Evolutionary conservation across 2,329 filamentous ascomycete genomes (phyloP), one percentile per base, ranked within the genome.

Genomic region (Nakataea oryzae): DNA sequence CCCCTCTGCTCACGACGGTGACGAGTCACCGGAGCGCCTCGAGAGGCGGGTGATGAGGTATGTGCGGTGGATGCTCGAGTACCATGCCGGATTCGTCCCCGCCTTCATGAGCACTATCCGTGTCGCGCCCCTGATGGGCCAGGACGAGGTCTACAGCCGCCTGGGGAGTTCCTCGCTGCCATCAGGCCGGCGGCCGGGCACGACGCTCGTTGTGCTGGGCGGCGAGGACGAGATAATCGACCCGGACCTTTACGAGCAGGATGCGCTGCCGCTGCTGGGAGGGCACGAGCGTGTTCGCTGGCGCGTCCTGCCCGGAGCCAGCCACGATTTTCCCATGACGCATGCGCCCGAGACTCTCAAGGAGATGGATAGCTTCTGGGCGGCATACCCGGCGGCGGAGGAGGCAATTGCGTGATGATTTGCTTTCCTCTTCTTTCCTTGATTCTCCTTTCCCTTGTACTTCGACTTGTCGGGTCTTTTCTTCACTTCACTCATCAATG

Each of bases 301-400:
- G 78, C 76, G 73, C 41, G 69, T 81, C 13, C 72, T 86, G 1
- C 76, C 78, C 0, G 83, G 82, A 1, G 79, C 41, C 17, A 61
- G 78, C 1, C 85, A 87, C 67, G 84, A 87, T 65, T 86, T 87
- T 66, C 82, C 85, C 21, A 85, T 86, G 74, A 84, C 82, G n/a
- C 77, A 81, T 63, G 69, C 75, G 0, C 67, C 71, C 8, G 69
- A 74, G 47, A 78, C 82, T 13, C 66, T 84, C 63, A 68, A 71
- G 55, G 75, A 75, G 62, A 73, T 86, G 12, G 78, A 79, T 62
- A 70, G 73, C 32, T 78, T 81, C 63, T 85, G 81, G 81, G 74
- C 59, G 13, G 59, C 28, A 17, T 54, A 56, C 21, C 50, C 59
- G 28, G 13, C 59, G 5, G 59, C 50, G 9, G 59, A 54, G 47